Percentiles rank a stretch among this genome's conserved stretches.
These are phyloP conservation scores for Saururus chinensis DNA, from an alignment of 164 flowering plant genomes.

Conservation along the genomic window DNA sequence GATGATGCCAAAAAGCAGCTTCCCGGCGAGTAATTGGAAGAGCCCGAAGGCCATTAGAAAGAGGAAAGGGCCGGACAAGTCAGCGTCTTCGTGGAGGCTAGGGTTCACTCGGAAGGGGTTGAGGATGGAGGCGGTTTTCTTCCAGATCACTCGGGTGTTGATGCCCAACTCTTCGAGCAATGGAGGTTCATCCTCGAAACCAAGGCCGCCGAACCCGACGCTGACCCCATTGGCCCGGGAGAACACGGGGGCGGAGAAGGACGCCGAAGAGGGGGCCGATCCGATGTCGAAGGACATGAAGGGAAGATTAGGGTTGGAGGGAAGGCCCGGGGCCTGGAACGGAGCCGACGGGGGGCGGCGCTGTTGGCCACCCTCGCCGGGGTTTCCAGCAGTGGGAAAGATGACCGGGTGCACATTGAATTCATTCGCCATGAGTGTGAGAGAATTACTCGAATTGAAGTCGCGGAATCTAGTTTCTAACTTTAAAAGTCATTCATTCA, in stretches of 20 bases:
- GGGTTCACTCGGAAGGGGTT: slow-evolving; percentile 57
- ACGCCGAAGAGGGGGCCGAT: slow-evolving; percentile 26
- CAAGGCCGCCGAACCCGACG: slow-evolving; percentile 7
- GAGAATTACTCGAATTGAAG: too few relatives aligned
- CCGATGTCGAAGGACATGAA: slow-evolving; percentile 70
- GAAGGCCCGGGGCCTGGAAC: slow-evolving; percentile 45
- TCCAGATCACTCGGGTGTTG: slow-evolving; percentile 78
- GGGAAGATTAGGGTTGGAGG: slow-evolving; percentile 33
- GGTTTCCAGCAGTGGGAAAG: slow-evolving; percentile 57
- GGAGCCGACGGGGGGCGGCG: slow-evolving; percentile 60
- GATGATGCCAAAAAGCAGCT: slow-evolving; percentile 79
- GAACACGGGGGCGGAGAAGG: slow-evolving; percentile 25
- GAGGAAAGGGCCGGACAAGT: slow-evolving; percentile 78
- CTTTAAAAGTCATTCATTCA: too few relatives aligned
- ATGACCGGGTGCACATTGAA: slow-evolving; percentile 69
- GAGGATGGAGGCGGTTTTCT: slow-evolving; percentile 54
- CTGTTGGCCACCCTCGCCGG: slow-evolving; percentile 24
- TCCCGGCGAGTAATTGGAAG: slow-evolving; percentile 83
- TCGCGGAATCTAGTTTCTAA: too few relatives aligned
- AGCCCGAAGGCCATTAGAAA: slow-evolving; percentile 58
- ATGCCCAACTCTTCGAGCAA: slow-evolving; percentile 91
- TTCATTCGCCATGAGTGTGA: slow-evolving; percentile 31
- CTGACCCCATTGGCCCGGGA: slow-evolving; percentile 13
- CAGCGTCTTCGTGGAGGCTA: slow-evolving; percentile 58
- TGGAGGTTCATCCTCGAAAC: slow-evolving; percentile 72